A percentile compares a stretch with the other conserved stretches of the same genome.
These are phyloP conservation scores for Croton setiger DNA, from an alignment of 441 rosid genomes.

Conservation along the genomic window DNA sequence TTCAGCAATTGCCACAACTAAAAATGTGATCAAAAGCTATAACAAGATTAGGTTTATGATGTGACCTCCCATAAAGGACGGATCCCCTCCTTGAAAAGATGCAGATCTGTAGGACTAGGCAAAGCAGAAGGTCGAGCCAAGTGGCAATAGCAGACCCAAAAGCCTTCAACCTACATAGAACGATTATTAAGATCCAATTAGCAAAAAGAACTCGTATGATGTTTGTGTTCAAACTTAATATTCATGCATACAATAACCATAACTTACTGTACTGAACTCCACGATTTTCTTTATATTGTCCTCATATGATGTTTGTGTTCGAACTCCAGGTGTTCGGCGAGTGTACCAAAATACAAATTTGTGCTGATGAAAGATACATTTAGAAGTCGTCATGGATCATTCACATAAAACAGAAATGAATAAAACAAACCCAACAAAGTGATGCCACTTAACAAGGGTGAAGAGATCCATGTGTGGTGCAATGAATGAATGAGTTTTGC, in stretches of 20 bases:
- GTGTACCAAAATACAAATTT: constrained; percentile 92
- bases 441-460: neutral
- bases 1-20: neutral
- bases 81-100: constrained; percentile 90
- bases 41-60: constrained; percentile 15
- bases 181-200: constrained; percentile 11
- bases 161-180: constrained; percentile 69
- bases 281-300: constrained; percentile 92
- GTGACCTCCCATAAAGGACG: constrained; percentile 95
- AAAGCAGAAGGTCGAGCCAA: constrained; percentile 81
- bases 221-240: neutral
- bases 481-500: neutral
- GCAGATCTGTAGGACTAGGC: constrained; percentile 95
- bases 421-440: neutral
- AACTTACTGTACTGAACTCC: constrained; percentile 82
- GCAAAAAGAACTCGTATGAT: constrained; percentile 21
- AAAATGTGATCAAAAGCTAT: neutral
- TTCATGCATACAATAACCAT: neutral
- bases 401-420: neutral
- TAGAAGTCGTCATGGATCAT: neutral
- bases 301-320: constrained; percentile 85
- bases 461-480: neutral
- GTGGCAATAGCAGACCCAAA: constrained; percentile 95
- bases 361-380: constrained; percentile 41
- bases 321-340: constrained; percentile 85